These are phyloP conservation scores for Cymodocea nodosa DNA, from an alignment of 116 monocot species.

Conservation along the genomic window DNA sequence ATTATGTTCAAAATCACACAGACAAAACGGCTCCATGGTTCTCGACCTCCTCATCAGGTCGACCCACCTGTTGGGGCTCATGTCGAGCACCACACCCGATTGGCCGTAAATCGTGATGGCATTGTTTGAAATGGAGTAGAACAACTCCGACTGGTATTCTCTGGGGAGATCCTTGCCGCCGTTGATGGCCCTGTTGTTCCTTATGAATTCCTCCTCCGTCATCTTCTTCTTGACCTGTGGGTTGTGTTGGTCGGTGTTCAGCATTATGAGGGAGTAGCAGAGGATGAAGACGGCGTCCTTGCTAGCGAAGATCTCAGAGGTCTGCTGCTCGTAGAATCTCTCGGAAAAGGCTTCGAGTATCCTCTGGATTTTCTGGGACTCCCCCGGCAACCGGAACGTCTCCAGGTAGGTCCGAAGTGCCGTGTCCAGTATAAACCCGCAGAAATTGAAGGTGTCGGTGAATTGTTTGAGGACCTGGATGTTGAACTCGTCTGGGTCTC, in stretches of 20 bases:
- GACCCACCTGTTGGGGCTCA: conserved; percentile 43
- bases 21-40: conserved; percentile 34
- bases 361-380: conserved; percentile 89
- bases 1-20: conserved; percentile 52
- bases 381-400: conserved; percentile 80
- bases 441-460: conserved; percentile 58
- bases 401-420: conserved; percentile 67
- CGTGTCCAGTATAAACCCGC: conserved; percentile 51
- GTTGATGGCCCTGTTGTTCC: conserved; percentile 76
- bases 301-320: conserved; percentile 45
- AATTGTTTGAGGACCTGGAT: conserved; percentile 60
- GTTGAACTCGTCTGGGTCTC: conserved; percentile 64
- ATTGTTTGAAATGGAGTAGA: conserved; percentile 59
- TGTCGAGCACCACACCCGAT: conserved; percentile 11
- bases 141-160: conserved; percentile 77
- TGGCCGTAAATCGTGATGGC: conserved; percentile 46
- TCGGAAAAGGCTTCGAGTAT: conserved; percentile 87
- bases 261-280: conserved; percentile 94
- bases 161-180: conserved; percentile 65
- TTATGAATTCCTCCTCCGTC: conserved; percentile 93
- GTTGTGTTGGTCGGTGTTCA: conserved; percentile 97
- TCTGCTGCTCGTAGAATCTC: conserved; percentile 62
- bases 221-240: conserved; percentile 97
- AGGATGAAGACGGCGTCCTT: conserved; percentile 68
- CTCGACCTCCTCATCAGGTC: conserved; percentile 49